Base-by-base conservation (phyloP, 768 basidiomycete species). In the Rhizopogon sp. region DNA sequence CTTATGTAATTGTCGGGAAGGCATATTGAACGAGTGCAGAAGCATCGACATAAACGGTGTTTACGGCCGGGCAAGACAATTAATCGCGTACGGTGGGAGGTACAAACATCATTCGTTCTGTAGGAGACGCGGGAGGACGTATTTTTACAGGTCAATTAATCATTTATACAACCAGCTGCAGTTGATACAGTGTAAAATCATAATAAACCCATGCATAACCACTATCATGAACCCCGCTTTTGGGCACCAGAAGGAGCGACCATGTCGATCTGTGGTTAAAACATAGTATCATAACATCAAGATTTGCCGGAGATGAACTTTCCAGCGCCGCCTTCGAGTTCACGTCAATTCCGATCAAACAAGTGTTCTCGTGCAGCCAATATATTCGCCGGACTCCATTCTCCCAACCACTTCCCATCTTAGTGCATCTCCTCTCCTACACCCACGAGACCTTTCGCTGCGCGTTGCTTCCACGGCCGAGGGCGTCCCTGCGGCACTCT, bases 371-470 rank as follows among this genome's bases (percentile, higher is more conserved):
- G 20, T 20, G 20, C 20, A 20, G 20, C 20, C 20, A 20, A 20
- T 20, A 1, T 20, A 87, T 66, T 49, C 86, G 71, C 45, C 83
- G 76, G 28, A 88, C 82, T 17, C 86, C 86, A 20, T 76, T 75
- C 25, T 85, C 83, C 84, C 84, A 85, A 11, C 82, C 84, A 2
- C 80, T 84, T 28, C 83, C 84, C 84, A 79, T 76, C 59, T 73
- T 75, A 53, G 73, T 70, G 56, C 86, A 88, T 33, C 86, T 72
- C 58, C 76, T 75, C 65, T 87, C 81, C 60, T 87, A 88, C 33
- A 83, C 83, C 28, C 73, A 73, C 13, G 83, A 75, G 16, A 83
- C 77, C 58, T 79, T 80, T 46, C 82, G 76, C 64, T 87, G 85
- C 25, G 74, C 74, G 3, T 76, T 75, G 60, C 79, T 81, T 10